Percentiles rank a stretch among this genome's conserved stretches.
phyloP scores from a whole-genome alignment of 495 filamentous ascomycete genomes.

The Tuber calosporum region DNA sequence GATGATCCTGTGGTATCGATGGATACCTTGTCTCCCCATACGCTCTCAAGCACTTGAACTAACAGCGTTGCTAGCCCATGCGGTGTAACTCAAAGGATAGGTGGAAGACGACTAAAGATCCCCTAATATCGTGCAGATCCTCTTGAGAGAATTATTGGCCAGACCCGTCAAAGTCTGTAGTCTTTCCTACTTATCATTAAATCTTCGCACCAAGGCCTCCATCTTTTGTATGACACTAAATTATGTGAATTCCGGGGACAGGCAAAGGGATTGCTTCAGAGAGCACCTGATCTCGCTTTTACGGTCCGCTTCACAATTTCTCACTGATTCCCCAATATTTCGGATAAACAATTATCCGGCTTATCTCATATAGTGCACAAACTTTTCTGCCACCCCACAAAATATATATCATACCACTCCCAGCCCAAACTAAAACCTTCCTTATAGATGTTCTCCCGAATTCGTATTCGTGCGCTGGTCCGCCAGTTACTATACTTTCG shows the following conservation, averaged over 20 bases:
- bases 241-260: background rate
- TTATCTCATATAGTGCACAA: conserved; percentile 5
- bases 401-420: background rate
- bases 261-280: background rate
- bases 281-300: too few relatives aligned
- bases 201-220: too few relatives aligned
- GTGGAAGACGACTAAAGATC: background rate
- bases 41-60: background rate
- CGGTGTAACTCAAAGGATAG: background rate
- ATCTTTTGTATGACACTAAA: background rate
- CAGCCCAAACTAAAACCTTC: background rate
- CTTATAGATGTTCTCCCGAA: conserved; percentile 24
- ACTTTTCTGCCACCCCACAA: background rate
- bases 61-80: background rate
- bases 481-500: background rate
- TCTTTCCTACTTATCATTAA: background rate
- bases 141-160: background rate
- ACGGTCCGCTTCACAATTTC: background rate
- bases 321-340: background rate
- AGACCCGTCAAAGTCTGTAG: background rate
- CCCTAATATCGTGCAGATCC: background rate
- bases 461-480: conserved; percentile 9
- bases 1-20: background rate
- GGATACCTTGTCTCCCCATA: background rate
- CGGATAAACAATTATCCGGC: conserved; percentile 32